These are phyloP conservation scores for Peziza echinospora DNA, from an alignment of 495 filamentous ascomycete species.

Conservation along the genomic window DNA sequence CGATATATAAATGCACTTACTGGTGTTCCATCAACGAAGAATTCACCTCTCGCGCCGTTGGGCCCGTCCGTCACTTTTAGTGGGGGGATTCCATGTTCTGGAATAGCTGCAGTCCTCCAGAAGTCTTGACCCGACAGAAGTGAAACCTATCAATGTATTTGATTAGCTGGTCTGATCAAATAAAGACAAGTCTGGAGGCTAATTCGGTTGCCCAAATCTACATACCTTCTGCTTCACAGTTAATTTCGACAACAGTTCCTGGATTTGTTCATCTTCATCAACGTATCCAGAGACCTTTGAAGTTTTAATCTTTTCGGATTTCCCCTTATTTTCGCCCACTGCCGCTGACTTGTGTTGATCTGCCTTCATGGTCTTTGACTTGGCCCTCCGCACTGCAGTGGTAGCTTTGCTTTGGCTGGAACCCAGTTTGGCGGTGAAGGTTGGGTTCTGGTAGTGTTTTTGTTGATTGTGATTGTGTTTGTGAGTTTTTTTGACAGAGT, in stretches of 20 bases:
- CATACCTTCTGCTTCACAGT: conserved; percentile 14
- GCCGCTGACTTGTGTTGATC: no score
- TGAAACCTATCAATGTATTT: conserved; percentile 34
- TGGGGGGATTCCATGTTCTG: conserved; percentile 44
- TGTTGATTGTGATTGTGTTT: no score
- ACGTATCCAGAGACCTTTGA: no score
- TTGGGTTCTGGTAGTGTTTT: no score
- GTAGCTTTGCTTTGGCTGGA: no score
- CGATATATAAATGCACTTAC: conserved; percentile 11
- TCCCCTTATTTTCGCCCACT: no score
- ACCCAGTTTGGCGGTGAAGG: no score
- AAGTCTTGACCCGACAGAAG: conserved; percentile 48
- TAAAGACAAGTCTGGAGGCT: conserved; percentile 23
- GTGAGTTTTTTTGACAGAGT: no score
- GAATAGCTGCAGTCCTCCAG: conserved; percentile 52
- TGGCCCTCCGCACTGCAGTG: no score
- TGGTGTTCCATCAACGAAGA: conserved; percentile 42
- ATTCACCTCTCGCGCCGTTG: conserved; percentile 53
- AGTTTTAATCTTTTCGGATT: no score
- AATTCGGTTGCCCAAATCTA: conserved; percentile 26
- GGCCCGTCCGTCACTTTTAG: conserved; percentile 52
- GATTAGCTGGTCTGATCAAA: not conserved
- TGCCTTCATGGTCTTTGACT: no score
- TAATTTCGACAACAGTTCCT: not conserved
- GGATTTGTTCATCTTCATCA: no score